Evolutionary conservation across 2,329 filamentous ascomycete genomes (phyloP).

Genomic region (Arthrobotrys sphaeroides): DNA sequence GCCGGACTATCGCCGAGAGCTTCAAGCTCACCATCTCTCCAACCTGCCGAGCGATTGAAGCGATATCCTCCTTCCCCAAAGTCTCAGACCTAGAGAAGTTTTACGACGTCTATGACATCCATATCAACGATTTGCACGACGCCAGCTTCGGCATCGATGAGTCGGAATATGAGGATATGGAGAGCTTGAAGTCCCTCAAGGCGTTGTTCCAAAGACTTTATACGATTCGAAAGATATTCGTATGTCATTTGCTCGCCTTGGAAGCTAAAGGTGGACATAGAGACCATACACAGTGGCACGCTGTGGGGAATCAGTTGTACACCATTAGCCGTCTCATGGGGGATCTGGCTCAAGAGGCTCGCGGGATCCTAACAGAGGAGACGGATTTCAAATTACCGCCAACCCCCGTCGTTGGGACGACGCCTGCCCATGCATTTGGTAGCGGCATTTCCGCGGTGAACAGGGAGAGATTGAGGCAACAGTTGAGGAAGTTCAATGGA

Average conservation of each 20-base stretch:
- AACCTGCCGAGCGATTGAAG: conserved; percentile 75
- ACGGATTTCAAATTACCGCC: conserved; percentile 70
- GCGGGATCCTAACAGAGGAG: conserved; percentile 77
- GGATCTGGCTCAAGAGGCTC: conserved; percentile 72
- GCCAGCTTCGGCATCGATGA: conserved; percentile 69
- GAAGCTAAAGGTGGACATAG: conserved; percentile 80
- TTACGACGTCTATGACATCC: conserved; percentile 87
- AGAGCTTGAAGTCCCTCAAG: conserved; percentile 82
- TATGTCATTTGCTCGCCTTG: conserved; percentile 88
- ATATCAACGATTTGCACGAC: conserved; percentile 75
- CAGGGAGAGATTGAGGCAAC: conserved; percentile 84
- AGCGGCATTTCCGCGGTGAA: conserved; percentile 63
- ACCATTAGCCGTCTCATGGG: conserved; percentile 71
- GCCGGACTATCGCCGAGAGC: conserved; percentile 76
- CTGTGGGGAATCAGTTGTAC: conserved; percentile 78
- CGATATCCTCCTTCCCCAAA: conserved; percentile 77
- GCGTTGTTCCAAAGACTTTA: conserved; percentile 82
- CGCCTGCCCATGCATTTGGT: conserved; percentile 58
- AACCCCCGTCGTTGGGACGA: conserved; percentile 69
- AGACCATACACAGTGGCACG: conserved; percentile 81
- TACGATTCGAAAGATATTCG: conserved; percentile 80
- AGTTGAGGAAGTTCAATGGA: conserved; percentile 86
- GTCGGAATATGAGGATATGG: conserved; percentile 76
- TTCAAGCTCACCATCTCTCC: conserved; percentile 75
- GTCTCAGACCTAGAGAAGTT: conserved; percentile 88